Base-by-base conservation (phyloP, 2,329 filamentous ascomycete species). In the Colletotrichum euphorbiae region DNA sequence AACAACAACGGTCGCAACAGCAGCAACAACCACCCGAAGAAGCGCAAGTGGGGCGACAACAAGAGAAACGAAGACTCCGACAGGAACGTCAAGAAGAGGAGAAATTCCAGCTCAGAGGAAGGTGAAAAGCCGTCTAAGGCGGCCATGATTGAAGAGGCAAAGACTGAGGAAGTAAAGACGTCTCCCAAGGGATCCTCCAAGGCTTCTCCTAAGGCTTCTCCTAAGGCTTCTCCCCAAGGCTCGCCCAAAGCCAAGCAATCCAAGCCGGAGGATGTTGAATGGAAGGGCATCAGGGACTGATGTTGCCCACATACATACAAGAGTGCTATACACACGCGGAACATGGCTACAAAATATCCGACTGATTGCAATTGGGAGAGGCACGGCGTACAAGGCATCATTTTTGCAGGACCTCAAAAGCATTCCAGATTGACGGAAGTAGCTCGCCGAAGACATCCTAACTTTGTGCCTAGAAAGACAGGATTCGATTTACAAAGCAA, bases 201-300 rank as follows among this genome's bases (percentile, higher is more conserved):
- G 28, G 33, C 6, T 28, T 56, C 64, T 3, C 60, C 59, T 43
- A 54, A 62, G 50, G 33, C 6, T 28, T 56, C 64, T 3, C 60
- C 59, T 43, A 54, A 62, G 50, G 43, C 28, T 8, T 62, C 64
- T 2, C 60, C 64, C 15, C 62, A 62, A 46, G 45, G 36, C 17
- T 69, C 62, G 8, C 62, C 66, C 45, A 67, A 69, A 55, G 55
- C 62, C 42, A 67, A 62, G 38, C 62, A 33, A 48, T 11, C 66
- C 12, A 66, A 65, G 40, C 28, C 45, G 17, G 52, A 69, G 43
- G 71, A 72, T 42, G 67, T 62, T 31, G 70, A 71, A 46, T 73
- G 70, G 70, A 70, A 71, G 21, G 71, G 71, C 58, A 67, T 72
- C 48, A 65, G 69, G 42, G 70, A 72, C 46, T 67, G 54, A 56